phyloP scores from a whole-genome alignment of 176 grass and related monocot genomes.

The Carex cristatella region DNA sequence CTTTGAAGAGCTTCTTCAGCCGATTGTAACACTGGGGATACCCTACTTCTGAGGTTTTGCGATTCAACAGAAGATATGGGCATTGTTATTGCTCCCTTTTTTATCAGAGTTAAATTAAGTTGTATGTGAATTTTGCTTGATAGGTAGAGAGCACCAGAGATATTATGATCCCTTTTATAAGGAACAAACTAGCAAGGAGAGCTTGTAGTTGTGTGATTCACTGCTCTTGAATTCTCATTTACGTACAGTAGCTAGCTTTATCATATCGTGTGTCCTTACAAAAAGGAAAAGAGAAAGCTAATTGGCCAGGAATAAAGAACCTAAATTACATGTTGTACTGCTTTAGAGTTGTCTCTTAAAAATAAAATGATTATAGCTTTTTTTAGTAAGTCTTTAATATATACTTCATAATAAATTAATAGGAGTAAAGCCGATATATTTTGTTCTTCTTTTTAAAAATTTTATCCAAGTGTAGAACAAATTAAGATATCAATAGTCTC shows the following conservation, averaged over 20 bases:
- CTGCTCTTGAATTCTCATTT: background rate
- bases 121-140: background rate
- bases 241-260: background rate
- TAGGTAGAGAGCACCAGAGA: background rate
- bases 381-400: background rate
- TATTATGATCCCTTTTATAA: background rate
- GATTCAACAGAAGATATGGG: background rate
- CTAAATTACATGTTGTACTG: background rate
- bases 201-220: background rate
- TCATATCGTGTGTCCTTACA: background rate
- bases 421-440: too few species aligned
- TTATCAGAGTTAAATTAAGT: background rate
- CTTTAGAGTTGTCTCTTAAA: background rate
- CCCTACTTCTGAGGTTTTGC: background rate
- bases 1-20: background rate
- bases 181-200: background rate
- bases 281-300: background rate
- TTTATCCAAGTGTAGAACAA: too few species aligned
- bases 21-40: background rate
- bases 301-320: background rate
- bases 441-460: too few species aligned
- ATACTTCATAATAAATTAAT: background rate
- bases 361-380: background rate
- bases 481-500: too few species aligned
- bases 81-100: background rate